Base-by-base conservation (phyloP, 2,329 filamentous ascomycete species). In the Cyphellophora attinorum region DNA sequence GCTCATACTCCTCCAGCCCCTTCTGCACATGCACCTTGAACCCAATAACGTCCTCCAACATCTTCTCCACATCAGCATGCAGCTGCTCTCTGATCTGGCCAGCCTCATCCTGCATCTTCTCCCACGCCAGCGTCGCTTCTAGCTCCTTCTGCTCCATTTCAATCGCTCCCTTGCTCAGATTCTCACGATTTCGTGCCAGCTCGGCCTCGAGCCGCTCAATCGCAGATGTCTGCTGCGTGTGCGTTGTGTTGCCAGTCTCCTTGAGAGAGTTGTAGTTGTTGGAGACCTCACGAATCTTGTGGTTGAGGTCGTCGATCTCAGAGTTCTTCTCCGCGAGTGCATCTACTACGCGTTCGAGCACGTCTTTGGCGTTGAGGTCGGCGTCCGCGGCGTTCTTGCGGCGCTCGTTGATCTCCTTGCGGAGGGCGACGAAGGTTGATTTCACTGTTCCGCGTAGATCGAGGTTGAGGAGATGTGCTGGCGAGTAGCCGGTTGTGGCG, bases 121-220 rank as follows among this genome's bases (percentile, higher is more conserved):
- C 48, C 34, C 41, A 51, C 8, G 45, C 45, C n/a, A 50, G 28
- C 5, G 42, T 38, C 18, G 43, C 45, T 33, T 53, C 48, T 35
- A 51, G 48, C 29, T 47, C 98, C 86, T 19, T 89, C 78, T 30
- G 96, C 42, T 64, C 60, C 17, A 65, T 46, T 10, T 61, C 61
- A 5, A 63, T 60, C 15, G 54, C 38, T 4, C 46, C 45, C 11
- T 46, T 46, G 15, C 53, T 48, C 32, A 50, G 21, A 3, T 43
- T 46, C 23, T 48, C 45, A 2, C 47, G 34, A 42, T 50, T 50
- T 4, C 45, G 35, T 30, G 84, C 82, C n/a, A 98, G 67, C 57
- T 98, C 88, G 60, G 94, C 95, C 62, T 98, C 91, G 81, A 95
- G 93, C 67, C 91, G 91, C 61, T 98, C 91, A 51, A 98, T 94